Conservation (phyloP, 2,329 filamentous ascomycete species). For the Pyricularia grisea region DNA sequence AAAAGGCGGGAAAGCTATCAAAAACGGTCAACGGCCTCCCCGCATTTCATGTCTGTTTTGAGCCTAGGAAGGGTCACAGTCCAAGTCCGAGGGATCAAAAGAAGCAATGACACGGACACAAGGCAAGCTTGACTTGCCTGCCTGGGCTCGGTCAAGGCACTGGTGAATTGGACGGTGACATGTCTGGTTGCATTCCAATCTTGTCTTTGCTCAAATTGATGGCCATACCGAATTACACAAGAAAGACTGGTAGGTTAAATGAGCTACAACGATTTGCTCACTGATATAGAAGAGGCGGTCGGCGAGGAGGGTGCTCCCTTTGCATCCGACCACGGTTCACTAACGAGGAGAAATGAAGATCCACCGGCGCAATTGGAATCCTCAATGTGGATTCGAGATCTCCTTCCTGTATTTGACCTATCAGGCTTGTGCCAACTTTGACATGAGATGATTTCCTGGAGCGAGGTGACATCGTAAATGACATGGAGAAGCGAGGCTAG, state of each 20-base stretch:
- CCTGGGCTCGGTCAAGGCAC: neutral
- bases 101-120: neutral
- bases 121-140: neutral
- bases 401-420: neutral
- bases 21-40: neutral
- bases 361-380: neutral
- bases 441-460: neutral
- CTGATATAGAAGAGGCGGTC: neutral
- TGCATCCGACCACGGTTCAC: neutral
- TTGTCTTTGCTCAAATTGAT: neutral
- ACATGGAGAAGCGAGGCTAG: neutral
- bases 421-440: neutral
- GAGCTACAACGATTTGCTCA: neutral
- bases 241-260: neutral
- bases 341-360: neutral
- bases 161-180: neutral
- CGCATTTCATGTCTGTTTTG: neutral
- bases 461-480: neutral
- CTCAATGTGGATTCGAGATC: neutral
- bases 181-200: neutral
- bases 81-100: neutral
- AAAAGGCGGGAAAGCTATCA: neutral
- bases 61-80: neutral
- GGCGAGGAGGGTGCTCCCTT: neutral
- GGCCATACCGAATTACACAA: neutral